Base-by-base conservation (phyloP, 2,329 filamentous ascomycete species). In the Colletotrichum sp. region DNA sequence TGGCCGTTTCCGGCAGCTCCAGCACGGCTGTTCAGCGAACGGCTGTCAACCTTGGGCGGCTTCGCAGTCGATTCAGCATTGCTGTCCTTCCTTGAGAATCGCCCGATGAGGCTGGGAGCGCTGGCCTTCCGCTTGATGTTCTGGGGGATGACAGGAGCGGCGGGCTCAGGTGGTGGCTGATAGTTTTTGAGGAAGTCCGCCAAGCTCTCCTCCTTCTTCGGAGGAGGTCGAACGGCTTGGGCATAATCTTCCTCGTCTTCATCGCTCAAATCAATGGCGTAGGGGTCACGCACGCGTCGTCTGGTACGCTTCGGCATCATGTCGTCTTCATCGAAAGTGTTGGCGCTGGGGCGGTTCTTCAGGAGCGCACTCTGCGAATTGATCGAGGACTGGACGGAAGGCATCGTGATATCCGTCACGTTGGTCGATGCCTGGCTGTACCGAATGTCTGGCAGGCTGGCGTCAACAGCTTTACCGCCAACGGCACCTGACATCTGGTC, bases 221-320 rank as follows among this genome's bases (percentile, higher is more conserved):
- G 79, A 15, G 83, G 81, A 31, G 80, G 76, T 70, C 84, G 79
- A 79, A 85, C 78, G 47, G 82, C 78, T 34, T 90, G 75, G 27
- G 79, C 80, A 4, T 82, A 78, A 3, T 92, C 88, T 16, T 90
- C 89, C 11, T 92, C 87, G 6, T 92, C 92, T 68, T 93, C 91
- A 70, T 95, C 93, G 78, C 92, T 94, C 34, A 92, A 87, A 79
- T 98, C 96, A 76, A 98, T 95, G n/a, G 95, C 95, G 77, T 98
- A 98, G 0, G 96, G 97, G 79, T 99, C 97, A 70, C 91, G 94
- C 66, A 95, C 91, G 33, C 95, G 92, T 59, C 93, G 90, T 58
- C 93, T 94, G 79, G 94, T 98, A 68, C 94, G 91, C 78, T 91
- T 90, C 7, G 94, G 93, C 80, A 92, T 88, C 79, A 87, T 87